Percentiles rank a stretch among this genome's conserved stretches.
Evolutionary conservation across 2,329 filamentous ascomycete genomes (phyloP).

Genomic region (Tolypocladium pustulatum): DNA sequence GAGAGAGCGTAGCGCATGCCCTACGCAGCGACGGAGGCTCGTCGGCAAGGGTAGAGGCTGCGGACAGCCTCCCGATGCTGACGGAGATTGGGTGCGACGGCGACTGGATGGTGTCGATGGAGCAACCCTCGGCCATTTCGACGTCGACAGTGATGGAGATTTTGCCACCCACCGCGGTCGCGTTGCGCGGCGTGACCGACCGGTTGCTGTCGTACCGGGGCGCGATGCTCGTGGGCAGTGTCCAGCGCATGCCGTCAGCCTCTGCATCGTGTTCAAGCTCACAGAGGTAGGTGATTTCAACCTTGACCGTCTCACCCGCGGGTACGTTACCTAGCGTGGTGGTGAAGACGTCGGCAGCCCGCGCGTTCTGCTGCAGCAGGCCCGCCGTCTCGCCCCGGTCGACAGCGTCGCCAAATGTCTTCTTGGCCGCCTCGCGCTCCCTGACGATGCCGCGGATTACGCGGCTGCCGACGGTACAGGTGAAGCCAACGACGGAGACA

Average conservation of each 20-base stretch:
- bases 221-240: conserved; percentile 55
- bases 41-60: conserved; percentile 25
- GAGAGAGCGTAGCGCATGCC: conserved; percentile 50
- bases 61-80: conserved; percentile 45
- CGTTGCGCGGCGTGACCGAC: neutral
- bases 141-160: conserved; percentile 23
- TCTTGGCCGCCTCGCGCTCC: conserved; percentile 50
- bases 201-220: conserved; percentile 47
- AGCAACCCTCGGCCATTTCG: conserved; percentile 39
- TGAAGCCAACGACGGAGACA: conserved; percentile 58
- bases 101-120: conserved; percentile 53
- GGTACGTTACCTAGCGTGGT: conserved; percentile 60
- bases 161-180: neutral
- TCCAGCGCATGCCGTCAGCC: conserved; percentile 57
- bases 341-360: conserved; percentile 55
- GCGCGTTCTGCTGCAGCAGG: conserved; percentile 50
- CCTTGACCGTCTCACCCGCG: conserved; percentile 40
- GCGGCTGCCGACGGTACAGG: conserved; percentile 49
- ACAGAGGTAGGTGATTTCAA: conserved; percentile 56
- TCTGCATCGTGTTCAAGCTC: conserved; percentile 64
- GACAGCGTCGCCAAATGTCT: conserved; percentile 49
- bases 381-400: conserved; percentile 50
- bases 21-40: conserved; percentile 38
- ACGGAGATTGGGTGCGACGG: conserved; percentile 59
- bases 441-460: conserved; percentile 56